Base-by-base conservation (phyloP, 768 basidiomycete species). In the Suillus luteus region DNA sequence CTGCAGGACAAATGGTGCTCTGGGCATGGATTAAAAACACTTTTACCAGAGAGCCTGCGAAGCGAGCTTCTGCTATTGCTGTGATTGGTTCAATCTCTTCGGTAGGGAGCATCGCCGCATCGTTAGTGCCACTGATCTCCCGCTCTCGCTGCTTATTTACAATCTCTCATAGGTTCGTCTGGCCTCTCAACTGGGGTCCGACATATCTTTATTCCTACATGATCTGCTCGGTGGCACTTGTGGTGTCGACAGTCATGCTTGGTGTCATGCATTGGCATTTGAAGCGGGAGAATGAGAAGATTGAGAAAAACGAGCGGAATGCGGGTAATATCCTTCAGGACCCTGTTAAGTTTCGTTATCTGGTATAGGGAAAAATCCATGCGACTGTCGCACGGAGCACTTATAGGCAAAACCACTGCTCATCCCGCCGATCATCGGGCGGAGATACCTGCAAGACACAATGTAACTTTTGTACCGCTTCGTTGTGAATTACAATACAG, bases 21-120 rank as follows among this genome's bases (percentile, higher is more conserved):
- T 64, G 51, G 33, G 63, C 46, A 12, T 81, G 80, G 83, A 76
- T 83, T 57, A 78, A 78, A 52, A 82, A 79, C 63, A 78, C 80
- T 7, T 79, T 95, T 73, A 85, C 91, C 37, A 85, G 87, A 22
- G 87, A 92, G 19, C 85, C 92, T 2, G 85, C 88, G 22, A 94
- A 94, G 74, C 87, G 93, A 12, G 90, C 92, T 6, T 88, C 93
- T 17, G 88, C 88, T 14, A 79, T 95, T 40, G 92, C 91, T 1
- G 74, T 90, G 62, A 85, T 93, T 69, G 92, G 93, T 73, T 85
- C 87, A 52, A 85, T 91, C 69, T 88, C 89, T 11, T 88, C 92
- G 70, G 80, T 91, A 4, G 93, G 93, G 0, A 95, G 93, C 77
- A 81, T 95, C 52, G 77, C 85, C 49, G 93, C 92, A 63, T 87